A percentile compares a stretch with the other conserved stretches of the same genome.
These are phyloP conservation scores for Cystofilobasidium capitatum DNA, from an alignment of 768 basidiomycete genomes.

Conservation along the genomic window DNA sequence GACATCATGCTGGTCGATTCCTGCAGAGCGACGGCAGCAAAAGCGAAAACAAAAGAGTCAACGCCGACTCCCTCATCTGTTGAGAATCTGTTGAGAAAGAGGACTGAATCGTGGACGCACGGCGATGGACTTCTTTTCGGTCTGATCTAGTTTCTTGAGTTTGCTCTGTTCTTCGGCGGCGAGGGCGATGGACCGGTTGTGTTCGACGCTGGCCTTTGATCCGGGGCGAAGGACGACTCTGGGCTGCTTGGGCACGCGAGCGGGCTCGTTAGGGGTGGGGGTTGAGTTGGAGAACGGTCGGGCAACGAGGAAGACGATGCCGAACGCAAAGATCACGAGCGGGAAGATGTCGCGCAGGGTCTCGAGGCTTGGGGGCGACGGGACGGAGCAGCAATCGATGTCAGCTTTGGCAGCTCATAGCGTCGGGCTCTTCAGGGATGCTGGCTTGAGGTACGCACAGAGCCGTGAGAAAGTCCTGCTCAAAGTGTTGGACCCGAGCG, in stretches of 20 bases:
- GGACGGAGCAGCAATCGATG: background rate
- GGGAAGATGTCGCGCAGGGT: background rate
- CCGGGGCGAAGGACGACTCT: conserved; percentile 21
- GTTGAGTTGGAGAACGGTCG: conserved; percentile 1
- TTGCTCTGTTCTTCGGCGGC: background rate
- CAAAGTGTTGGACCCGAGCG: background rate
- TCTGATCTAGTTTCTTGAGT: background rate
- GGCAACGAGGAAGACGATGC: background rate
- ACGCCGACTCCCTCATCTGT: no score
- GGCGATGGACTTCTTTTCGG: conserved; percentile 20
- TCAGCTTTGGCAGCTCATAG: background rate
- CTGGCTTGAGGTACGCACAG: background rate
- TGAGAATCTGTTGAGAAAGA: background rate
- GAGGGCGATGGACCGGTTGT: conserved; percentile 6
- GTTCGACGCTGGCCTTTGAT: conserved; percentile 11
- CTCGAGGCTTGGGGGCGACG: background rate
- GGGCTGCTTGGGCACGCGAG: conserved; percentile 2
- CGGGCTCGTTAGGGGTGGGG: background rate
- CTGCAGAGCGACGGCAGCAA: background rate
- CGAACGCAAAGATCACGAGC: background rate
- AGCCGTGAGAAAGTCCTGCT: background rate
- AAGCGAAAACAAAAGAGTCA: background rate
- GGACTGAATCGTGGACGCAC: background rate
- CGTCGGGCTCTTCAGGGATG: no score
- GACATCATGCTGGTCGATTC: conserved; percentile 27